These are phyloP conservation scores for Simplicillium sp. DNA, from an alignment of 2,329 filamentous ascomycete genomes.

Conservation along the genomic window DNA sequence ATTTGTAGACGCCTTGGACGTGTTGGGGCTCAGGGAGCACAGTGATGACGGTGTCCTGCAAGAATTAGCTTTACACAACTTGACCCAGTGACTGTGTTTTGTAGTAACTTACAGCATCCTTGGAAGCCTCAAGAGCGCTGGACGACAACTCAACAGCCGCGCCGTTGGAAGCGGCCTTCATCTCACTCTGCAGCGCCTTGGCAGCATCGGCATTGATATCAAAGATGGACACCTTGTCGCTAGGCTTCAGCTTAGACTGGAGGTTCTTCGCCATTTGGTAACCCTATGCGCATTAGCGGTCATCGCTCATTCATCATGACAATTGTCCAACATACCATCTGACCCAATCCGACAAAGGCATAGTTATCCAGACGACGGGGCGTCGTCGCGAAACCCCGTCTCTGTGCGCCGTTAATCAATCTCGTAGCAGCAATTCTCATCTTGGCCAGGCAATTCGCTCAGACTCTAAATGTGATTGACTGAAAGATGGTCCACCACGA, in stretches of 20 bases:
- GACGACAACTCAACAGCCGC: conserved; percentile 34
- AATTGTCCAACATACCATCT: conserved; percentile 39
- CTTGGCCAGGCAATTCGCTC: neutral
- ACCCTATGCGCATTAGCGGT: conserved; percentile 27
- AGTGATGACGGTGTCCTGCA: conserved; percentile 75
- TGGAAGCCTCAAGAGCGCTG: conserved; percentile 37
- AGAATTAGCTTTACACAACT: conserved; percentile 7
- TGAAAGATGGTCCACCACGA: neutral
- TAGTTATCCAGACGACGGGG: conserved; percentile 39
- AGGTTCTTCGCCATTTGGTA: conserved; percentile 57
- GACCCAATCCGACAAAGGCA: conserved; percentile 50
- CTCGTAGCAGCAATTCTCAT: conserved; percentile 5
- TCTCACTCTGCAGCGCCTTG: conserved; percentile 36
- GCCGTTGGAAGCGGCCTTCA: conserved; percentile 32
- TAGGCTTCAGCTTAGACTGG: conserved; percentile 42
- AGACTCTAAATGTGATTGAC: neutral
- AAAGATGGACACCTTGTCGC: conserved; percentile 42
- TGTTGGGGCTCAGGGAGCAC: conserved; percentile 84
- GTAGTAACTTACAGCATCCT: conserved; percentile 38
- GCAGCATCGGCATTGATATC: conserved; percentile 45
- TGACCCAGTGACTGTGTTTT: neutral
- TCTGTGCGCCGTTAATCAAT: conserved; percentile 17
- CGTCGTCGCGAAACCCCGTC: conserved; percentile 41
- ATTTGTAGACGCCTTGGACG: conserved; percentile 71
- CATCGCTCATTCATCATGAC: neutral